phyloP scores from a whole-genome alignment of 257 asterid genomes.

The Eucommia ulmoides region DNA sequence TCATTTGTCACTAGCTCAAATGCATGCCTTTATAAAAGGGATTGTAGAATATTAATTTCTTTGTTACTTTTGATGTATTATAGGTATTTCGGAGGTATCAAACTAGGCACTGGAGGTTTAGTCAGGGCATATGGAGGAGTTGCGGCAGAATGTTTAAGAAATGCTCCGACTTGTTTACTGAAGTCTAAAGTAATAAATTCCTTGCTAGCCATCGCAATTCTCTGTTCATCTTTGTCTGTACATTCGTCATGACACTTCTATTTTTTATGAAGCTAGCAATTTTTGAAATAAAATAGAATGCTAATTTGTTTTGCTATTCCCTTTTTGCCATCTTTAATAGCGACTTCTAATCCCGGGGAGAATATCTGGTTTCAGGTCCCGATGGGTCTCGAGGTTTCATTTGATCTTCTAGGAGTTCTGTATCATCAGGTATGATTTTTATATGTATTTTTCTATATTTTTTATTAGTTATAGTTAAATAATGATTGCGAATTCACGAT shows the following conservation, averaged over 20 bases:
- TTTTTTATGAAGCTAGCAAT: not conserved
- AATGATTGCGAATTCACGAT: not conserved
- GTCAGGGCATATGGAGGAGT: constrained; percentile 98
- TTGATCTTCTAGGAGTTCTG: constrained; percentile 65
- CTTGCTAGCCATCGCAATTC: too few species aligned
- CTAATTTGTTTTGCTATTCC: too few species aligned
- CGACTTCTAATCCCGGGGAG: too few species aligned
- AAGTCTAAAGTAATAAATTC: constrained; percentile 58
- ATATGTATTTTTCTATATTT: not conserved
- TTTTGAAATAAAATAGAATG: too few species aligned
- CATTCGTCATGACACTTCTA: not conserved
- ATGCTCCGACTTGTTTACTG: constrained; percentile 61
- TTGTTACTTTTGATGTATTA: too few species aligned
- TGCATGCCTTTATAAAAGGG: not conserved
- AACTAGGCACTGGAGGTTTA: constrained; percentile 96
- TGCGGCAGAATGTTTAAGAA: constrained; percentile 76
- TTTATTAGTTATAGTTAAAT: not conserved
- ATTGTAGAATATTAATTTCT: not conserved
- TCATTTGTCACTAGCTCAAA: not conserved
- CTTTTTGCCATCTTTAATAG: too few species aligned
- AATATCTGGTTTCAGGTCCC: too few species aligned
- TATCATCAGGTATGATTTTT: constrained; percentile 68
- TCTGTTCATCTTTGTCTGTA: not conserved
- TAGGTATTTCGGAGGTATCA: constrained; percentile 91
- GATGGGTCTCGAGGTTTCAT: constrained; percentile 79